Percentiles rank a stretch among this genome's conserved stretches.
Conservation (phyloP, 2,329 filamentous ascomycete species). For the Fusarium austroafricanum region DNA sequence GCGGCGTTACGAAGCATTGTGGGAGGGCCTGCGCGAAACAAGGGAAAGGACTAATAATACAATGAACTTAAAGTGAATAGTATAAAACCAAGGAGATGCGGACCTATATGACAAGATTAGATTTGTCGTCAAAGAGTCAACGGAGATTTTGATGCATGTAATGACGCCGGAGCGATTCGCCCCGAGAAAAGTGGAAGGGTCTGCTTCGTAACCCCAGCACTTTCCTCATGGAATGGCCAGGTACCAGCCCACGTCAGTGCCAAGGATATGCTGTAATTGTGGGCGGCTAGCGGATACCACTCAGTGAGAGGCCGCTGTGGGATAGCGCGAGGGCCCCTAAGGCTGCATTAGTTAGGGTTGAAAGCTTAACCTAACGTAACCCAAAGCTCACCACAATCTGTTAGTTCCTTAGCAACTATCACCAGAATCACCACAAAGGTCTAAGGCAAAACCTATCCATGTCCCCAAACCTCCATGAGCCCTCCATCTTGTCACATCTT, state of each 20-base stretch:
- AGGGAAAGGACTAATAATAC: conserved; percentile 34
- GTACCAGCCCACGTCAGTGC: conserved; percentile 37
- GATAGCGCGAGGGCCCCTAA: conserved; percentile 16
- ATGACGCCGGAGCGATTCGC: conserved; percentile 40
- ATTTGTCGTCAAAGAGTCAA: conserved; percentile 26
- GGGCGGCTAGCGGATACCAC: conserved; percentile 22
- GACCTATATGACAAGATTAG: conserved; percentile 12
- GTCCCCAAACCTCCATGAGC: conserved; percentile 45
- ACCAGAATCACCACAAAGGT: conserved; percentile 33
- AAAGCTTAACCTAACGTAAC: not conserved
- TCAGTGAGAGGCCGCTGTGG: conserved; percentile 31
- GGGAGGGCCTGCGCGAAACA: not conserved
- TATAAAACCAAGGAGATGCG: conserved; percentile 25
- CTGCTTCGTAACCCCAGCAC: conserved; percentile 33
- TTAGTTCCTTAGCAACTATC: not conserved
- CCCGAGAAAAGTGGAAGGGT: conserved; percentile 35
- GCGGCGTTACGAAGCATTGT: conserved; percentile 66
- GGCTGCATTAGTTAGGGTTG: conserved; percentile 16
- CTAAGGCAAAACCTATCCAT: conserved; percentile 47
- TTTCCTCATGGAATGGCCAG: conserved; percentile 13
- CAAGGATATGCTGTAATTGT: conserved; percentile 40
- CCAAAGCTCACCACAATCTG: rapidly evolving
- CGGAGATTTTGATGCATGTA: conserved; percentile 44
- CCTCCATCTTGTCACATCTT: conserved; percentile 41
- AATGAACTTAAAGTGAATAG: conserved; percentile 24